phyloP scores from a whole-genome alignment of 192 early-diverging fungal species.

The Backusella mclennaniae region DNA sequence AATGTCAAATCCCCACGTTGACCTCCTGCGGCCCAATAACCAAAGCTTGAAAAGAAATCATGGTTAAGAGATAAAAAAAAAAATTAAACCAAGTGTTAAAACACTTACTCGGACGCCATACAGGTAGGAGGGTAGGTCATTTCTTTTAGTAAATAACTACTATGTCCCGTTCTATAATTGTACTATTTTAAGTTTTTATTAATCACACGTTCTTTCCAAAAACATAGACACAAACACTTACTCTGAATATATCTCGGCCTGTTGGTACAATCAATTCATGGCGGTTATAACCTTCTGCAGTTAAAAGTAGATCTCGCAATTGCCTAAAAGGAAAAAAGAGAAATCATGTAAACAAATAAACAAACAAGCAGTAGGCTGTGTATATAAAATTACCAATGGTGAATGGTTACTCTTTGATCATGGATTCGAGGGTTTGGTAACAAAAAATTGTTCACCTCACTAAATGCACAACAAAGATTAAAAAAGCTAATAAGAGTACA shows the following conservation, averaged over 20 bases:
- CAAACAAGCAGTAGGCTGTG: neutral
- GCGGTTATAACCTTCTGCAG: conserved; percentile 57
- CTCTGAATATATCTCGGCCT: conserved; percentile 58
- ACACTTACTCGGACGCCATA: conserved; percentile 60
- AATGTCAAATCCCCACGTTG: conserved; percentile 83
- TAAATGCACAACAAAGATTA: neutral
- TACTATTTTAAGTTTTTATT: conserved; percentile 33
- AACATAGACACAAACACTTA: conserved; percentile 12
- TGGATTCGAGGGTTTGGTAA: conserved; percentile 67
- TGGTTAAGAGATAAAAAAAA: neutral
- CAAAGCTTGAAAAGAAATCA: conserved; percentile 22
- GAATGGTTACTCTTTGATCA: conserved; percentile 80
- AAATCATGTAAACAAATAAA: neutral
- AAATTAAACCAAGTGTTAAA: neutral
- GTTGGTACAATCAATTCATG: conserved; percentile 82
- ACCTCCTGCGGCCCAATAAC: conserved; percentile 91
- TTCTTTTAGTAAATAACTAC: conserved; percentile 64
- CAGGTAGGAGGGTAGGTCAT: conserved; percentile 78
- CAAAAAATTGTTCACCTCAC: conserved; percentile 28
- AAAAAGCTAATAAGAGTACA: neutral
- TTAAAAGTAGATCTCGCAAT: conserved; percentile 84
- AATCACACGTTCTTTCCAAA: neutral
- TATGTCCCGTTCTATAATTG: conserved; percentile 47
- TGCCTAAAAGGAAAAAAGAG: conserved; percentile 61
- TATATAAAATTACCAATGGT: conserved; percentile 70